Evolutionary conservation across 176 grass and related monocot genomes (phyloP).

Genomic region (Poa annua): DNA sequence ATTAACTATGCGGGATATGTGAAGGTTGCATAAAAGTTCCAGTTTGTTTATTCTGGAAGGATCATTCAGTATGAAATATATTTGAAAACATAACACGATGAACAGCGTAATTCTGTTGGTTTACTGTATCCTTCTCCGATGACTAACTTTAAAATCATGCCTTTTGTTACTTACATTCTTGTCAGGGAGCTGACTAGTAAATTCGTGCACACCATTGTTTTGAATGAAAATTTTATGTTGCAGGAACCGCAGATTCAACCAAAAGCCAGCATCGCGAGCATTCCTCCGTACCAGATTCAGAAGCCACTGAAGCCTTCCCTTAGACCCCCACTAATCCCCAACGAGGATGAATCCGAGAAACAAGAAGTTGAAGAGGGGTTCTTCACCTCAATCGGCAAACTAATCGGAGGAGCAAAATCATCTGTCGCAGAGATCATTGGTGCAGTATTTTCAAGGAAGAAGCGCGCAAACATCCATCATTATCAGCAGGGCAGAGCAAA

Average conservation of each 20-base stretch:
- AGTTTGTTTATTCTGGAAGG: conserved; percentile 27
- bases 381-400: conserved; percentile 58
- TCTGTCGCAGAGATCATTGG: conserved; percentile 54
- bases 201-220: conserved; percentile 30
- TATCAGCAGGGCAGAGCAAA: conserved; percentile 39
- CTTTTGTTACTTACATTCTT: neutral
- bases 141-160: neutral
- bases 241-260: conserved; percentile 54
- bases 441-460: conserved; percentile 66
- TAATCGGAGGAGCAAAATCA: conserved; percentile 59
- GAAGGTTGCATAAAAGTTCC: neutral
- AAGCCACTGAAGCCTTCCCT: conserved; percentile 58
- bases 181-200: neutral
- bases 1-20: neutral
- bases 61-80: conserved; percentile 9
- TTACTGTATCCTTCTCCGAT: conserved; percentile 25
- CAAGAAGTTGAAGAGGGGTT: conserved; percentile 68
- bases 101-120: neutral
- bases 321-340: conserved; percentile 62
- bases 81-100: conserved; percentile 18
- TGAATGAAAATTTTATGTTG: conserved; percentile 42
- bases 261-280: conserved; percentile 60
- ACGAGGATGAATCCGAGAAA: conserved; percentile 58
- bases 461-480: conserved; percentile 45
- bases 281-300: conserved; percentile 71